A percentile compares a stretch with the other conserved stretches of the same genome.
Evolutionary conservation across 495 filamentous ascomycete genomes (phyloP).

Genomic region (Aspergillus taichungensis): DNA sequence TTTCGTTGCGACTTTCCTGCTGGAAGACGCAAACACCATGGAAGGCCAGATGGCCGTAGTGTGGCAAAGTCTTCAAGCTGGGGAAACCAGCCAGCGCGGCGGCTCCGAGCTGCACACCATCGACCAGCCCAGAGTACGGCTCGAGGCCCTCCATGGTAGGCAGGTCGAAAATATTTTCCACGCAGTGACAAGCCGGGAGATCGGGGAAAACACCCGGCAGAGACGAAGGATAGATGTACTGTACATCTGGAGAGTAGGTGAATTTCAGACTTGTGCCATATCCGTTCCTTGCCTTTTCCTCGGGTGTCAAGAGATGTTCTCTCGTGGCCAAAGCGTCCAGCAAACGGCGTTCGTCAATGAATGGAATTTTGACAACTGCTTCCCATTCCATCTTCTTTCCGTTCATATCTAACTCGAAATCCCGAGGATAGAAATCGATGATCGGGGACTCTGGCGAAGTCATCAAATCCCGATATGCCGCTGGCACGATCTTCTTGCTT

Average conservation of each 20-base stretch:
- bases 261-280: constrained; percentile 93
- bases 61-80: constrained; percentile 72
- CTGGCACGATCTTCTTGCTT: constrained; percentile 90
- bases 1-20: constrained; percentile 92
- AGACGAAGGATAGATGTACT: constrained; percentile 77
- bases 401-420: constrained; percentile 98
- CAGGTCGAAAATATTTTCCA: constrained; percentile 91
- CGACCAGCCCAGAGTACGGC: constrained; percentile 72
- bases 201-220: constrained; percentile 88
- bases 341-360: constrained; percentile 86
- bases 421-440: constrained; percentile 94
- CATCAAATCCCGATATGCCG: constrained; percentile 86
- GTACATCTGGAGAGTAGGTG: constrained; percentile 65
- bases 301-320: constrained; percentile 63
- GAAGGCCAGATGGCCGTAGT: constrained; percentile 70
- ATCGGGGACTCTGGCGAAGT: constrained; percentile 85
- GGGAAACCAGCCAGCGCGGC: constrained; percentile 88
- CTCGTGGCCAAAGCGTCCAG: constrained; percentile 77
- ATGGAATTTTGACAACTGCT: constrained; percentile 96
- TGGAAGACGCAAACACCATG: constrained; percentile 96
- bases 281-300: constrained; percentile 72
- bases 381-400: constrained; percentile 99
- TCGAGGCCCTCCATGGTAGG: constrained; percentile 87
- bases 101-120: constrained; percentile 76
- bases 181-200: constrained; percentile 75